Base-by-base conservation (phyloP, 2,329 filamentous ascomycete species). In the Pseudocercospora fijiensis region DNA sequence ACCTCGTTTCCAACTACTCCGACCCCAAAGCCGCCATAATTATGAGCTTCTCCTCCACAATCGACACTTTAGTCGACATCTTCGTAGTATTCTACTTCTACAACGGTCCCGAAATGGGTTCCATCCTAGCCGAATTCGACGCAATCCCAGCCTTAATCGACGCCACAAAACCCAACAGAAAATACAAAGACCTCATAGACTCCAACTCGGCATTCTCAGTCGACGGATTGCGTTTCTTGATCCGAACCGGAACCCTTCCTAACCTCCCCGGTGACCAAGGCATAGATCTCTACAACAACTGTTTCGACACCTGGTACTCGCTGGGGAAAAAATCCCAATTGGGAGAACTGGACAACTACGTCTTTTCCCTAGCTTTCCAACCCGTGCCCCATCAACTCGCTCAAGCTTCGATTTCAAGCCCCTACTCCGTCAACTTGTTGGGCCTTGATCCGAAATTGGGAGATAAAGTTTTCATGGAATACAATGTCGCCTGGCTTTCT, bases 51-150 rank as follows among this genome's bases (percentile, higher is more conserved):
- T 80, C 85, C 69, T 77, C 82, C 16, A 79, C 79, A 0, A 67
- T 76, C 3, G 71, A 78, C 2, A 77, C 78, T 10, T 63, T 81
- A 0, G 67, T 85, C 53, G 79, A 86, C 65, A 77, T 83, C 20
- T 87, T 84, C 84, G 79, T 86, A 62, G 74, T 89, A 64, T 88
- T 88, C 74, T 72, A 86, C 37, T 69, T 88, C 89, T 72, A 86
- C 84, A 0, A 79, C 81, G 0, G 73, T 76, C 57, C 81, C 27
- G 27, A 81, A 0, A 85, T 86, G 0, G 70, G 76, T 1, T 82
- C 78, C 4, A 79, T 84, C 1, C 88, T 89, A 63, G 78, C 81
- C 62, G 81, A 82, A 62, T 89, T 89, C 73, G 81, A 82, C 30
- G 49, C 59, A 4, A 71, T 69, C 43, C 65, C 66, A 2, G 59